A percentile compares a stretch with the other conserved stretches of the same genome.
Evolutionary conservation across 2,329 filamentous ascomycete genomes (phyloP).

Genomic region (Scedosporium boydii): DNA sequence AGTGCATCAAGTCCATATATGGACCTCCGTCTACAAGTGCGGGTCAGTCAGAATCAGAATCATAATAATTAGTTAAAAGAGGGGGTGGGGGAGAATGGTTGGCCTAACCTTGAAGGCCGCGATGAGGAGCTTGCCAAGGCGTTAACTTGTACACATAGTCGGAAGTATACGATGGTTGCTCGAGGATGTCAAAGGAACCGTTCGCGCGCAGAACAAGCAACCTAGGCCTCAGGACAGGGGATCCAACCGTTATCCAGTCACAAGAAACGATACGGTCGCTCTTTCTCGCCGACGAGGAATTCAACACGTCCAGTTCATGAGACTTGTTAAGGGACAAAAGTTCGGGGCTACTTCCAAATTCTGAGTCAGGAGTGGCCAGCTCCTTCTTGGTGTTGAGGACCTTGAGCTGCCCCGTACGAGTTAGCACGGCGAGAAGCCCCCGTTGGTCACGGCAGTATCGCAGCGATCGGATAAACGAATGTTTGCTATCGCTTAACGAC

Average conservation of each 20-base stretch:
- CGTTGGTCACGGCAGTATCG: conserved; percentile 54
- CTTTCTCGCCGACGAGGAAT: conserved; percentile 39
- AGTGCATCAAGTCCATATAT: conserved; percentile 37
- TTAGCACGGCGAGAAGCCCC: conserved; percentile 52
- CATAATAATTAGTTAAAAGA: no score
- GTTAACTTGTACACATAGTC: conserved; percentile 51
- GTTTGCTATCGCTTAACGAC: conserved; percentile 41
- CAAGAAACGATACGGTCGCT: conserved; percentile 57
- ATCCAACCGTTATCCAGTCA: conserved; percentile 55
- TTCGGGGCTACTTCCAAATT: conserved; percentile 21
- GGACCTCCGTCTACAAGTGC: background rate
- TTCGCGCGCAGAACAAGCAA: conserved; percentile 50
- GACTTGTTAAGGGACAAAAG: conserved; percentile 50
- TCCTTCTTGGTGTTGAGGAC: conserved; percentile 51
- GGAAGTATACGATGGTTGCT: conserved; percentile 48
- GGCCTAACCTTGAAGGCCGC: conserved; percentile 41
- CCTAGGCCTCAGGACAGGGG: conserved; percentile 45
- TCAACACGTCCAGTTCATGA: conserved; percentile 52
- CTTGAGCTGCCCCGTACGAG: conserved; percentile 53
- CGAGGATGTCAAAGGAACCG: conserved; percentile 51
- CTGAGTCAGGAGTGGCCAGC: conserved; percentile 26
- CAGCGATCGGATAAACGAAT: conserved; percentile 52
- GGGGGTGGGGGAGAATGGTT: background rate
- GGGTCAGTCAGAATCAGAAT: background rate
- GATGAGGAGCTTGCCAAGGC: conserved; percentile 50